Evolutionary conservation across 768 basidiomycete genomes (phyloP).

Genomic region (Tremella yokohamensis): DNA sequence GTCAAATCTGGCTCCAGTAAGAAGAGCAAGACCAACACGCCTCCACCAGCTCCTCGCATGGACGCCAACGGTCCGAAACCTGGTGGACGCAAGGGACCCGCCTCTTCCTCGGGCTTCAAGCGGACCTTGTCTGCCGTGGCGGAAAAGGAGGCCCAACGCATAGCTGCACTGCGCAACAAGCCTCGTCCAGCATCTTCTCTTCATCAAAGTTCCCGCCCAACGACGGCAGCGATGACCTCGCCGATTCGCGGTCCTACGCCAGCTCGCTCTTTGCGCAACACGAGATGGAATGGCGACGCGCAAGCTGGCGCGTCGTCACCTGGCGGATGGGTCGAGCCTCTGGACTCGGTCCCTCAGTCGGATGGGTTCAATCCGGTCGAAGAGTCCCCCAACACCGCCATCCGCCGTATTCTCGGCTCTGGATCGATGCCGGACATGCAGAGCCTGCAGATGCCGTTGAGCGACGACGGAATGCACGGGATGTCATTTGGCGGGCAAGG

Average conservation of each 20-base stretch:
- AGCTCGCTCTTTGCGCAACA: slow-evolving; percentile 7
- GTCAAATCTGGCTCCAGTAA: slow-evolving; percentile 8
- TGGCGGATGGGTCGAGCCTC: slow-evolving; percentile 18
- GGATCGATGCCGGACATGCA: slow-evolving; percentile 17
- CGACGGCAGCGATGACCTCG: slow-evolving; percentile 16
- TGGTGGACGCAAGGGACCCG: background rate
- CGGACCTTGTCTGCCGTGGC: slow-evolving; percentile 41
- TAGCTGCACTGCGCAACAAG: slow-evolving; percentile 20
- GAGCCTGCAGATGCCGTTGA: slow-evolving; percentile 34
- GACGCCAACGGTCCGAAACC: slow-evolving; percentile 3
- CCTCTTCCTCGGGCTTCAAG: slow-evolving; percentile 31
- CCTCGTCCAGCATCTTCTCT: slow-evolving; percentile 22
- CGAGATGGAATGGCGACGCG: slow-evolving; percentile 2
- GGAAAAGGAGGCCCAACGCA: slow-evolving; percentile 40
- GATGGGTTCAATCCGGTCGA: slow-evolving; percentile 27
- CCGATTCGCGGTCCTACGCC: slow-evolving; percentile 22
- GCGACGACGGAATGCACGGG: slow-evolving; percentile 27
- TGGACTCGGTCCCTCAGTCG: slow-evolving; percentile 6
- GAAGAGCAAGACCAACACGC: slow-evolving; percentile 8
- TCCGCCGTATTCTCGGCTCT: slow-evolving; percentile 13
- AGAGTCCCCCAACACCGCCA: slow-evolving; percentile 12
- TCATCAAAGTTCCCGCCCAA: slow-evolving; percentile 18
- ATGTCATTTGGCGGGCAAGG: background rate
- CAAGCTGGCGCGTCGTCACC: slow-evolving; percentile 15
- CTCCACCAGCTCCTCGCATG: slow-evolving; percentile 12